Base-by-base conservation (phyloP, 1,284 basidiomycete genomes). In the Meira miltonrushii region DNA sequence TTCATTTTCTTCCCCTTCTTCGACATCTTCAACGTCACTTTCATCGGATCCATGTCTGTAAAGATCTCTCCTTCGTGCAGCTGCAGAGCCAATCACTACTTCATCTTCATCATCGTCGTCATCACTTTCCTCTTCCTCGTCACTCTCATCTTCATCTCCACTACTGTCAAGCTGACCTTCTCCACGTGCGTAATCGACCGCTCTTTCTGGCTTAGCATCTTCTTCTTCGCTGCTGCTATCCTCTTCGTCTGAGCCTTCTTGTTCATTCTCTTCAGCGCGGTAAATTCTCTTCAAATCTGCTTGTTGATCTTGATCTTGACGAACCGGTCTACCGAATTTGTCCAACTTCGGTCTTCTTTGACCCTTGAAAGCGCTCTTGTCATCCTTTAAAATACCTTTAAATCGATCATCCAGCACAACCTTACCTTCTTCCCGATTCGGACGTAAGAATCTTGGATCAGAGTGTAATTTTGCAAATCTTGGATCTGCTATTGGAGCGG, bases 371-470 rank as follows among this genome's bases (percentile, higher is more conserved):
- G 59, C 41, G 53, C 49, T 60, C 28, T 79, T 79, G 66, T 79
- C 82, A 61, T 82, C 81, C 19, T 84, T 81, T 53, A 97, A 85
- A 17, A 95, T 83, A 61, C 83, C 82, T 78, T 88, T 90, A 84
- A 98, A 98, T n/a, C 94, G 87, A 13, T 94, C 88, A 78, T 98
- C 94, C 41, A 97, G 85, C 61, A 88, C 85, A 54, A 95, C 87
- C 79, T 93, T 95, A 68, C 86, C 82, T 56, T 86, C 82, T 51
- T 88, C 86, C 78, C 87, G 88, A 74, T 86, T 89, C 0, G 89
- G 88, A 21, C 85, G 84, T 39, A 93, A 83, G 81, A 98, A 98
- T 58, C 94, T 86, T 56, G 94, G 94, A 79, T 98, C 94, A 33
- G 89, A 87, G 78, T 87, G 88, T 55, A 97, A 82, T 59, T 89